Evolutionary conservation across 805 yeast species (phyloP), one percentile per base, ranked within the genome.

Genomic region (Yamadazyma laniorum): DNA sequence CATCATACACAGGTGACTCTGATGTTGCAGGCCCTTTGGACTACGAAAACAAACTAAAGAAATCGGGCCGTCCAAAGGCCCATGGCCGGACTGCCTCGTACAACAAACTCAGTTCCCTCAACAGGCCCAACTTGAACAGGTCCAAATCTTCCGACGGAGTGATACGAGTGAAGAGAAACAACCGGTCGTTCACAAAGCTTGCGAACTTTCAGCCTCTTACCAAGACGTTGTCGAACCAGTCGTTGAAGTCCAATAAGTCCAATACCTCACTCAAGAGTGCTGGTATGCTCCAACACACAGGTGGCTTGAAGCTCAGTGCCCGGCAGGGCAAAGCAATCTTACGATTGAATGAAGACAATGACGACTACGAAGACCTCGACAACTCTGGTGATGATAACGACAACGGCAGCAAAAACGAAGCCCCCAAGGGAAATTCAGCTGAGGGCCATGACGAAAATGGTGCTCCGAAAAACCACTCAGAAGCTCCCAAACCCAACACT

Each of bases 81-180:
- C 63, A 60, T 30, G 47, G 43, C 32, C 34, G 67, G 29, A 56
- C 64, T 1, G 43, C 47, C 6, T 61, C 66, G 3, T 59, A 56
- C 37, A 60, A 53, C 34, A 61, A 59, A 39, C 32, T 37, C 30
- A 21, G 25, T 3, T 17, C 51, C 4, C 14, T 38, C 16, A 37
- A 28, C 4, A 34, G 68, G 25, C 73, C 72, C 5, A 40, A 51
- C 18, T 50, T 68, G 32, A 58, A 55, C 44, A 47, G 72, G 37
- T 65, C 72, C 15, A 67, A 65, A 36, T 66, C 72, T 7, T 58
- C 71, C 2, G 74, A 68, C 38, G 72, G 67, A 1, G 53, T 67
- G 14, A 39, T 55, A 7, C 52, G 61, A 29, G 43, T 58, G 14
- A 48, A 47, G 30, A 44, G 70, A 28, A 65, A 57, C 42, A 63